Conservation (phyloP, 2,329 filamentous ascomycete species). For the Cordyceps pruinosa region DNA sequence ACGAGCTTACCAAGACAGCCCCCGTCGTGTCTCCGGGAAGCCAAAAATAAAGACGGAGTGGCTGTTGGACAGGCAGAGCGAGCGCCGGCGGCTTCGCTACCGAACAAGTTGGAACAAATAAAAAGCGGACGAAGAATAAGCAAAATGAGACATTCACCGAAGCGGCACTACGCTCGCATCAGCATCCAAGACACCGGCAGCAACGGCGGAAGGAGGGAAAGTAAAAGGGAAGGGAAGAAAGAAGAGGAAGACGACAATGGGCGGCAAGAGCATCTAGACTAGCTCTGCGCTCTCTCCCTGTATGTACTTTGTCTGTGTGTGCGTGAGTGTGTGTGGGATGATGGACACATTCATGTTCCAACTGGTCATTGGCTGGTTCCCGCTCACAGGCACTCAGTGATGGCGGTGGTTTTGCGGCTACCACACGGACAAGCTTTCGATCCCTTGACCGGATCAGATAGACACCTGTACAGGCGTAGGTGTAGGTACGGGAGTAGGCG, state of each 20-base stretch:
- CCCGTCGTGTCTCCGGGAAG: not conserved
- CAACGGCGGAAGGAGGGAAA: slow-evolving; percentile 2
- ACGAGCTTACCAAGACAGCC: not conserved
- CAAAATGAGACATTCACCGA: slow-evolving; percentile 1
- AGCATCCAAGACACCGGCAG: slow-evolving; percentile 8
- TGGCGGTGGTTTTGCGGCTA: too few relatives aligned
- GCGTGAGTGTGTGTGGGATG: not conserved
- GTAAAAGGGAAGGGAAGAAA: not conserved
- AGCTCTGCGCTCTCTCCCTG: not conserved
- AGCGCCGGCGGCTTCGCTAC: not conserved
- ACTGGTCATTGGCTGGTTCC: not conserved
- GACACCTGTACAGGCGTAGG: not conserved
- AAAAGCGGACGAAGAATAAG: not conserved
- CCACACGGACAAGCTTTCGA: not conserved
- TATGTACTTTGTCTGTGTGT: not conserved
- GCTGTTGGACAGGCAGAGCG: not conserved
- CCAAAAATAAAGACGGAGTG: not conserved
- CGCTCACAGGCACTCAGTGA: too few relatives aligned
- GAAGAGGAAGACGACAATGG: not conserved
- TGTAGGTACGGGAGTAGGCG: not conserved
- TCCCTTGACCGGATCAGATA: not conserved
- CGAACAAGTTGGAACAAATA: not conserved
- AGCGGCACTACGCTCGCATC: not conserved
- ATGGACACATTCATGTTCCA: not conserved
- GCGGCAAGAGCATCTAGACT: slow-evolving; percentile 8